phyloP scores from a whole-genome alignment of 176 grass and related monocot species.

The Carex myosuroides region DNA sequence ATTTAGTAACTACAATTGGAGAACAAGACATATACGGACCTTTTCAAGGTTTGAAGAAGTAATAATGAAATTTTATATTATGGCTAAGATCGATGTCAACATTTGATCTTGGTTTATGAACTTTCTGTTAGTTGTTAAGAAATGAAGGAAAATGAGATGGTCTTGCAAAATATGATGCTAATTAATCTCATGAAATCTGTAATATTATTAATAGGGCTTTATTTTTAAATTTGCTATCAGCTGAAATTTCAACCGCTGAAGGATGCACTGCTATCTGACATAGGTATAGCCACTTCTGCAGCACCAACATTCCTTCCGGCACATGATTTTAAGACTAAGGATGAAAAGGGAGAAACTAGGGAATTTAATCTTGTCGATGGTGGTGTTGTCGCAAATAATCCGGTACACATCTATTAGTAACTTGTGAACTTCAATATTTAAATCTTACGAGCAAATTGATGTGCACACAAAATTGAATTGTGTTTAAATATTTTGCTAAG shows the following conservation, averaged over 20 bases:
- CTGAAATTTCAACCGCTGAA: slow-evolving; percentile 29
- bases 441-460: background rate
- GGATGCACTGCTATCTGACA: slow-evolving; percentile 52
- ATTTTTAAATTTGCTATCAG: slow-evolving; percentile 22
- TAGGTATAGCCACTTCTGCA: slow-evolving; percentile 58
- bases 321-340: slow-evolving; percentile 48
- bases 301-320: slow-evolving; percentile 67
- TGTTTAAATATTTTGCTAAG: no score
- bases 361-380: slow-evolving; percentile 64
- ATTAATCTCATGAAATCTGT: background rate
- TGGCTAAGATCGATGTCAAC: background rate
- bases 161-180: background rate
- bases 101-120: background rate
- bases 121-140: background rate
- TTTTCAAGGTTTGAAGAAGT: no score
- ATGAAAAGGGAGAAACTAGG: background rate
- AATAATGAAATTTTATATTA: no score
- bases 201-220: background rate
- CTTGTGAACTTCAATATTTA: background rate
- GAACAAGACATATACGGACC: no score
- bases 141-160: background rate
- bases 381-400: slow-evolving; percentile 70
- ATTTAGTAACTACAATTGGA: no score
- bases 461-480: background rate
- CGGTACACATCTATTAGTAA: slow-evolving; percentile 24